Evolutionary conservation across 257 asterid genomes (phyloP), one percentile per base, ranked within the genome.

Genomic region (Cynanchum wilfordii): DNA sequence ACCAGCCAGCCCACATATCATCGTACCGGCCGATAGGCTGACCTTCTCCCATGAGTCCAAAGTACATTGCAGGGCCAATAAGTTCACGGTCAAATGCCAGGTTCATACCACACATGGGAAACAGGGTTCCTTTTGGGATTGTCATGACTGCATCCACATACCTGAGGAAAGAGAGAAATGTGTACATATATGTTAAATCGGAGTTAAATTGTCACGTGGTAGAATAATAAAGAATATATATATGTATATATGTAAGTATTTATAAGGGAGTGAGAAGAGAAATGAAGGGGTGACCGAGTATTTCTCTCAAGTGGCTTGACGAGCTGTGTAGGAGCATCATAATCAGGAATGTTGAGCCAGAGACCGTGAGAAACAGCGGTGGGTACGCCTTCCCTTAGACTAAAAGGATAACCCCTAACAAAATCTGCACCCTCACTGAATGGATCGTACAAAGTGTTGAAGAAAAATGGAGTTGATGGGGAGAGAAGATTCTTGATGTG

Each of bases 1-100:
- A 93, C 98, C 98, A 93, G 51, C 97, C 98, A 44, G 98, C 98
- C 98, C 98, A 93, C 98, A 93, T 93, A 55, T 93, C 98, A 30
- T 93, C 98, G 66, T 93, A 93, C 5, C 97, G 95, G 22, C 98
- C 98, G 40, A 93, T 93, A 2, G 98, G 98, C 84, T 93, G 97
- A 0, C 97, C 98, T 10, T 93, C 98, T 56, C 97, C 98, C 97
- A 93, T 93, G 15, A 93, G 96, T 13, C 98, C 98, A 51, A 90
- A 93, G 78, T 90, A 90, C 97, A 93, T 89, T 2, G 98, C 98
- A 0, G 98, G 97, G 36, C 97, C 97, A 33, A 93, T 93, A 58
- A 93, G 95, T 0, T 93, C 97, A 2, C 98, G 97, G 62, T 93
- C 89, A 64, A 93, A 93, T 7, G 90, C 95, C 36, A 93, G 77